Percentiles rank a stretch among this genome's conserved stretches.
These are phyloP conservation scores for Elasticomyces elasticus DNA, from an alignment of 495 filamentous ascomycete species.

Conservation along the genomic window DNA sequence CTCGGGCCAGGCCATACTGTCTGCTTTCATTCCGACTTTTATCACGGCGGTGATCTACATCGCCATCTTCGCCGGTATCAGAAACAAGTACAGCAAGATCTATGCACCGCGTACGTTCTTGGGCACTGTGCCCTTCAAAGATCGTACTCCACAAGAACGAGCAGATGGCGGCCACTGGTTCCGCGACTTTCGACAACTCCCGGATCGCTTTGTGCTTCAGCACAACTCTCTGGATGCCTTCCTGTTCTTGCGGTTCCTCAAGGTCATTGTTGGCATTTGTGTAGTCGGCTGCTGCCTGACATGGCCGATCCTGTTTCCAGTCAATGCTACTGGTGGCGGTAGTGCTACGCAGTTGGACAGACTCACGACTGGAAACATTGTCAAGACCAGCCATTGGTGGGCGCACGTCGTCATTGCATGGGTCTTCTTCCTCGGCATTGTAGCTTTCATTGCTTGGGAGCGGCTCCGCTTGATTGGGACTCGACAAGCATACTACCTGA, in stretches of 20 bases:
- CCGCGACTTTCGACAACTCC: conserved; percentile 48
- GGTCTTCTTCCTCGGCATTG: conserved; percentile 37
- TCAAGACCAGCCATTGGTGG: conserved; percentile 43
- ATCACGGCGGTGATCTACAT: conserved; percentile 56
- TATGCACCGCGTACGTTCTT: conserved; percentile 88
- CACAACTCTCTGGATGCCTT: conserved; percentile 70
- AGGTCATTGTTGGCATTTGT: conserved; percentile 59
- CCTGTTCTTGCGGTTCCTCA: conserved; percentile 76
- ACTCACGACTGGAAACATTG: conserved; percentile 59
- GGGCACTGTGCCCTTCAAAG: conserved; percentile 54
- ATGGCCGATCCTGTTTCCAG: conserved; percentile 75
- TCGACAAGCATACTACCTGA: conserved; percentile 62
- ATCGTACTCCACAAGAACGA: conserved; percentile 56
- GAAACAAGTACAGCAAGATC: conserved; percentile 57
- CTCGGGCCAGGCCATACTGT: conserved; percentile 49
- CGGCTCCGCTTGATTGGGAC: conserved; percentile 59
- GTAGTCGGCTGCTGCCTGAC: conserved; percentile 73
- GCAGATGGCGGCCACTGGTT: conserved; percentile 71
- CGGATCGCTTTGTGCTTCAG: conserved; percentile 53
- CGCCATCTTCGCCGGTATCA: conserved; percentile 63
- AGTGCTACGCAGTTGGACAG: conserved; percentile 50
- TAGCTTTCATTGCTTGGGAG: conserved; percentile 57
- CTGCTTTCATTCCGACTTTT: conserved; percentile 61
- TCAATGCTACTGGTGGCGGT: conserved; percentile 67
- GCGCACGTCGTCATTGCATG: conserved; percentile 50